A percentile compares a stretch with the other conserved stretches of the same genome.
These are phyloP conservation scores for Deuterostichococcus epilithicus DNA, from an alignment of 139 green algal genomes.

Conservation along the genomic window DNA sequence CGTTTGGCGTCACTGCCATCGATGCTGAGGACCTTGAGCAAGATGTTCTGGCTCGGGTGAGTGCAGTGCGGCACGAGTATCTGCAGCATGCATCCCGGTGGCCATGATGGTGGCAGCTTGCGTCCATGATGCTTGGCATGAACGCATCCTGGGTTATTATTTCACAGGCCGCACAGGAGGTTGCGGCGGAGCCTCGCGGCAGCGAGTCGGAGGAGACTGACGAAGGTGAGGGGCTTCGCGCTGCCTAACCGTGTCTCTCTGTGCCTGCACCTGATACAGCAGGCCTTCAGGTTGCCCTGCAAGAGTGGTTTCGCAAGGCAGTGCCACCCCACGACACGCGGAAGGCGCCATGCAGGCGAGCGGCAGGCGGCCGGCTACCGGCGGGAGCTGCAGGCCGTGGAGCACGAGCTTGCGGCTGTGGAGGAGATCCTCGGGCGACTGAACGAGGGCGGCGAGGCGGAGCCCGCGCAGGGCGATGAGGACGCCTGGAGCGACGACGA, in stretches of 20 bases:
- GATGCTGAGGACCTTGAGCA: slow-evolving; percentile 25
- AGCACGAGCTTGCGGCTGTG: background rate
- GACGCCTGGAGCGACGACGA: background rate
- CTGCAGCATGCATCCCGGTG: too few relatives aligned
- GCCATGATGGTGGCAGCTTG: too few relatives aligned
- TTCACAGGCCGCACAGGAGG: slow-evolving; percentile 3
- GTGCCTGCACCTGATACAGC: too few relatives aligned
- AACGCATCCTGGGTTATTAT: background rate
- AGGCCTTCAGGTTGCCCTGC: too few relatives aligned
- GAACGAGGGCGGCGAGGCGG: background rate
- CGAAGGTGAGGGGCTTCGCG: background rate
- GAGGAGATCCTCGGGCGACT: background rate
- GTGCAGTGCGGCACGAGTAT: too few relatives aligned
- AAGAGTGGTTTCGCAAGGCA: too few relatives aligned
- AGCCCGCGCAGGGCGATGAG: background rate
- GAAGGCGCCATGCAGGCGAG: background rate
- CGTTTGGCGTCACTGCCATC: slow-evolving; percentile 24
- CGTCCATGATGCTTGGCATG: background rate
- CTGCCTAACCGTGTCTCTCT: background rate
- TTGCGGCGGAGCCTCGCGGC: background rate
- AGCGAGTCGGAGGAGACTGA: background rate
- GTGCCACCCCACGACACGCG: too few relatives aligned
- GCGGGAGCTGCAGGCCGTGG: background rate
- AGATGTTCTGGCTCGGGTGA: slow-evolving; percentile 30
- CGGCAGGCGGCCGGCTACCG: background rate